Conservation (phyloP, 805 yeast genomes). For the Torulaspora indica region DNA sequence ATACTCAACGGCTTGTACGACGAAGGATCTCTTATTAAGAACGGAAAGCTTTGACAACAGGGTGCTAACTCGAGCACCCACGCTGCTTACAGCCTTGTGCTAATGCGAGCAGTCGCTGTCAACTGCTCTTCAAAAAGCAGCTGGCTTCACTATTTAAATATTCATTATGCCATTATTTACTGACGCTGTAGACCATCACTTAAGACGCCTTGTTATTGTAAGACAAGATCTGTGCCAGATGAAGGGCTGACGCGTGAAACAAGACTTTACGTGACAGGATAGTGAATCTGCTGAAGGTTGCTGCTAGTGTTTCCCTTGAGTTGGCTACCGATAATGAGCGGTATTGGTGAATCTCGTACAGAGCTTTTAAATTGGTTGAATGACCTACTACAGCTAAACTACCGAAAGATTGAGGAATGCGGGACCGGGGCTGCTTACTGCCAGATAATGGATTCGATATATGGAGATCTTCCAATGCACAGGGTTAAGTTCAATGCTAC, state of each 20-base stretch:
- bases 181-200: constrained; percentile 1
- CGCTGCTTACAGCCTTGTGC: no score
- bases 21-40: constrained; percentile 43
- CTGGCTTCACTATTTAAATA: no score
- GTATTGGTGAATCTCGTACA: constrained; percentile 70
- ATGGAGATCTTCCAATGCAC: constrained; percentile 73
- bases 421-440: constrained; percentile 96
- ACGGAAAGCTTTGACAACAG: constrained; percentile 4
- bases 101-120: no score
- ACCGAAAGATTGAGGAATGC: constrained; percentile 82
- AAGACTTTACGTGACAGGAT: not conserved
- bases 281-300: not conserved
- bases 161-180: not conserved
- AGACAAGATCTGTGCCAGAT: constrained; percentile 1
- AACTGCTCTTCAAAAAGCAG: no score
- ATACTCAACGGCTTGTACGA: constrained; percentile 43
- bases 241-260: constrained; percentile 3
- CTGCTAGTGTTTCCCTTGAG: not conserved
- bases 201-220: constrained; percentile 2
- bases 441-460: constrained; percentile 82
- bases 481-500: constrained; percentile 69
- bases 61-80: no score
- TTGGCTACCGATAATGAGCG: constrained; percentile 14
- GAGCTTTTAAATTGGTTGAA: constrained; percentile 86
- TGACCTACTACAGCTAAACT: constrained; percentile 55